Evolutionary conservation across 148 eudicot genomes (phyloP).

Genomic region (Cornus controversa): DNA sequence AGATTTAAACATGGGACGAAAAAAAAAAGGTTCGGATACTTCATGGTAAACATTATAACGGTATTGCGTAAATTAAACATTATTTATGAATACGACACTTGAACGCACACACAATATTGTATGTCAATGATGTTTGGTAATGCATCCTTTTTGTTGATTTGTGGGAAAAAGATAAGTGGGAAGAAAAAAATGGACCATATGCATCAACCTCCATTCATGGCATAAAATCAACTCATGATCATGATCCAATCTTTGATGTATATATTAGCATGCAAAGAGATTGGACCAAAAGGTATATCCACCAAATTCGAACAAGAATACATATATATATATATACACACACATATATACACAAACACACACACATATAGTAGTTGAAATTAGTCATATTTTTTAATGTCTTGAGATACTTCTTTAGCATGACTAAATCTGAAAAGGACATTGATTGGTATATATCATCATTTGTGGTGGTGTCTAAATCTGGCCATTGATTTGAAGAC

Average conservation of each 20-base stretch:
- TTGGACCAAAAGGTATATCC: background rate
- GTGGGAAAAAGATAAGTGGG: no score
- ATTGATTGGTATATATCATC: background rate
- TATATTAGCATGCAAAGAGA: no score
- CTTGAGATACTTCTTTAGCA: no score
- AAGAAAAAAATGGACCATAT: no score
- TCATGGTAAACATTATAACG: background rate
- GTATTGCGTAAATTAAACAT: no score
- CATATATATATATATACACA: background rate
- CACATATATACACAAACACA: slow-evolving; percentile 2
- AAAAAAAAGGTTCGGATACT: background rate
- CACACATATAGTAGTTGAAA: slow-evolving; percentile 21
- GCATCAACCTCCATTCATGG: no score
- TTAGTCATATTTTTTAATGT: background rate
- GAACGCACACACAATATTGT: no score
- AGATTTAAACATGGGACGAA: background rate
- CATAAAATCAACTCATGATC: background rate
- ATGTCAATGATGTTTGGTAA: no score
- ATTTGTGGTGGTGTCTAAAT: background rate
- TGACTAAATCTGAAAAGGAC: slow-evolving; percentile 26
- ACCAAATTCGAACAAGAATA: background rate
- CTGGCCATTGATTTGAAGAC: slow-evolving; percentile 61
- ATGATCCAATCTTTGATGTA: background rate
- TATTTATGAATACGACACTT: no score
- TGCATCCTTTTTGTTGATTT: no score